Evolutionary conservation across 345 rosid genomes (phyloP), one percentile per base, ranked within the genome.

Genomic region (Cardamine occulta): DNA sequence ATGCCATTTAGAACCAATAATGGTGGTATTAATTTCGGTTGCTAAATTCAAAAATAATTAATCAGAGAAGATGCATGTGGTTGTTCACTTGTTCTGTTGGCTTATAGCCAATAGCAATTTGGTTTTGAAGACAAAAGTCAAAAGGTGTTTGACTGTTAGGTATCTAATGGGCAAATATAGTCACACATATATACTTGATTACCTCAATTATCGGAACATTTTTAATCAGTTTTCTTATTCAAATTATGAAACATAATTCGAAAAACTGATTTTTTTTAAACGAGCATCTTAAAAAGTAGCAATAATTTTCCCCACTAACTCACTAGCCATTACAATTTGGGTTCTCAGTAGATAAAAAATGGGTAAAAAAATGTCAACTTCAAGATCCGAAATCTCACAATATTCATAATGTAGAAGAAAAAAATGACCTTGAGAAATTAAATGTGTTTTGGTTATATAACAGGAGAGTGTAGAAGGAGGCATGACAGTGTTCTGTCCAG

Each of bases 401-500:
- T 1, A 24, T 26, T 26, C 28, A 26, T 26, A 1, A 26, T 26
- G 28, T 26, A 26, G 28, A 26, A 26, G 28, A 26, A 2, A 26
- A 26, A 26, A 26, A 26, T 26, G 28, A 26, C 2, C 28, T 26
- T 26, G 4, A 26, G 28, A 26, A 3, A 26, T 26, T 26, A 2
- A 9, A 54, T 8, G 19, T 63, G 66, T 51, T 68, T 23, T 15
- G 66, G 35, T 35, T 31, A n/a, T 31, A 15, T 70, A 66, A 35
- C 87, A 95, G 99, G 93, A 84, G 64, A 84, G 72, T 74, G 23
- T 83, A 29, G 88, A 78, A 19, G 97, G 98, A 84, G 99, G 99
- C 73, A 84, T 96, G 80, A 93, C 99, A n/a, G 91, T 87, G 76
- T 93, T 93, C 76, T 96, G 99, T 82, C 99, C 99, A 26, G 74